Evolutionary conservation across 1,139 yeast species (phyloP), one percentile per base, ranked within the genome.

Genomic region (Lodderomyces jiufengensis): DNA sequence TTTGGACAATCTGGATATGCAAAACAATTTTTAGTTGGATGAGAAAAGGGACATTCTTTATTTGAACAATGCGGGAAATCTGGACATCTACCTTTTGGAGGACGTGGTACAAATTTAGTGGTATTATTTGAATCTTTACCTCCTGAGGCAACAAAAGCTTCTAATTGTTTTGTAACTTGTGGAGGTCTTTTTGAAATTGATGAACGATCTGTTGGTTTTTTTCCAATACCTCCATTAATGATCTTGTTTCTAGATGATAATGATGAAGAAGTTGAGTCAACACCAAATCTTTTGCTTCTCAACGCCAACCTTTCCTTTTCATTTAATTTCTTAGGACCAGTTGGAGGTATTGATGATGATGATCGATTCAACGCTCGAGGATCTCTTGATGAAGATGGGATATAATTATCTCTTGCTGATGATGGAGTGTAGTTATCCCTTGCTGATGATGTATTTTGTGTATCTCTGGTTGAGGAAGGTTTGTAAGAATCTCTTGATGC

Each of bases 1-100:
- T 83, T 81, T 20, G 84, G 73, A 62, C 96, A 87, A 51, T 80
- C 74, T 37, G 95, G 95, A 57, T 71, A 85, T n/a, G 76, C 75
- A 57, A 73, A 77, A 57, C 96, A 87, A 9, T 70, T 70, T 48
- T 74, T 82, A 2, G 87, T 78, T 18, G 96, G 95, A 59, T 87
- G 96, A 2, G 88, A 76, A 51, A 74, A 80, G 37, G 70, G 73
- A 57, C 95, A 87, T 34, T 77, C 76, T 53, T 68, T 77, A 38
- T 76, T 74, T 36, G 70, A 59, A 63, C 96, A 87, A 52, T 80
- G 76, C 24, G 96, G 96, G 64, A 85, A 85, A 39, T 80, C 74
- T 24, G 71, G 70, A 57, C 96, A 87, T 55, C 95, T 77, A 29
- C 82, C 82, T 45, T 71, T 74, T 34, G 76, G 61, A 31, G 77